phyloP scores from a whole-genome alignment of 2,329 filamentous ascomycete species.

The Colletotrichum lindemuthianum region DNA sequence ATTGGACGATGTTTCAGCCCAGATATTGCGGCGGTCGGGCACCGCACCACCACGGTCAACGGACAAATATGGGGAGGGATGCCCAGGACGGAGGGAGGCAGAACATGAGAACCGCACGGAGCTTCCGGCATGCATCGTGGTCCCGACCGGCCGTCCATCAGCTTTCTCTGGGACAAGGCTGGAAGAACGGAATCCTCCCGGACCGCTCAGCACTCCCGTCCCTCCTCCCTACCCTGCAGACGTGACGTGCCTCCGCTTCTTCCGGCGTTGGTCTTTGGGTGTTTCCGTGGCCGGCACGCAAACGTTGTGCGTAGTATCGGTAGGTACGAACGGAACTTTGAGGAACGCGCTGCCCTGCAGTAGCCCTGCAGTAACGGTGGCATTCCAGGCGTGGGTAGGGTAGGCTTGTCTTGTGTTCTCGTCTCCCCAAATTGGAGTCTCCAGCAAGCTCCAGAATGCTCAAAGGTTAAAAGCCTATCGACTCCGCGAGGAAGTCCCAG shows the following conservation, averaged over 20 bases:
- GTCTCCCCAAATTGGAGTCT: slow-evolving; percentile 11
- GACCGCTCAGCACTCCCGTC: slow-evolving; percentile 11
- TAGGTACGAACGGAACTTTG: too few species aligned
- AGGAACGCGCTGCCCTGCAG: too few species aligned
- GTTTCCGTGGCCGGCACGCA: too few species aligned
- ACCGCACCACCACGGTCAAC: too few species aligned
- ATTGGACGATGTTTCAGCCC: slow-evolving; percentile 31
- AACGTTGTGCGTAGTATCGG: too few species aligned
- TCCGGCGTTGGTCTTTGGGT: neutral
- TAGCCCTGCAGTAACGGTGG: too few species aligned
- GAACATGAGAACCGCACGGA: neutral
- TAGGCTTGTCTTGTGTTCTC: too few species aligned
- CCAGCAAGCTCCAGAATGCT: slow-evolving; percentile 20
- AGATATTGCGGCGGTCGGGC: too few species aligned
- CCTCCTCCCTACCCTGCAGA: neutral
- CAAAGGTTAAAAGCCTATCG: slow-evolving; percentile 20
- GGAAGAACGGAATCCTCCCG: slow-evolving; percentile 16
- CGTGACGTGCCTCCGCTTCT: slow-evolving; percentile 2
- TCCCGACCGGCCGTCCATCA: neutral
- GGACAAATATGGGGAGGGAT: too few species aligned
- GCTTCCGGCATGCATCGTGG: slow-evolving; percentile 10
- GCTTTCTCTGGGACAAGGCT: neutral
- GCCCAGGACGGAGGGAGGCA: too few species aligned
- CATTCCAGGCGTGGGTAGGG: too few species aligned
- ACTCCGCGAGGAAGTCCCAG: neutral